These are phyloP conservation scores for Aspergillus sp. DNA, from an alignment of 2,329 filamentous ascomycete species.

Conservation along the genomic window DNA sequence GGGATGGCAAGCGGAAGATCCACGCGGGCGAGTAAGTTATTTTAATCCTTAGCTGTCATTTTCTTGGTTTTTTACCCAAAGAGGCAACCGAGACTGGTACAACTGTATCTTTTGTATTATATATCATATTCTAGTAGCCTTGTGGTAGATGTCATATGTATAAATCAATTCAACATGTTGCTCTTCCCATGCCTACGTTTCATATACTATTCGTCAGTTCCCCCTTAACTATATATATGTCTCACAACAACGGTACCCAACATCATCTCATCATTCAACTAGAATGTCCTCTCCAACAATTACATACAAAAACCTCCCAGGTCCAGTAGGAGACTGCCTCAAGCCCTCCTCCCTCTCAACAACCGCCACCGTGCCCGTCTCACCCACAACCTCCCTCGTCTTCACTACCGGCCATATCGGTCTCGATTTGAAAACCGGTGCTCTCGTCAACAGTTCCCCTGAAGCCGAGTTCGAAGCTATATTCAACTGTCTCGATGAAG, in stretches of 20 bases:
- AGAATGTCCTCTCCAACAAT: conserved; percentile 1
- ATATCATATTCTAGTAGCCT: too few relatives aligned
- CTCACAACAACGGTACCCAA: neutral
- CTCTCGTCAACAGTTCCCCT: too few relatives aligned
- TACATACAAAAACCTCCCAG: conserved; percentile 15
- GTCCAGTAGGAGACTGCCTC: conserved; percentile 15
- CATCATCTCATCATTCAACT: too few relatives aligned
- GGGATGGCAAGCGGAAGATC: neutral
- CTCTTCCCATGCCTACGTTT: too few relatives aligned
- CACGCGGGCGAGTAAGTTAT: neutral
- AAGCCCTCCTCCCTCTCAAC: conserved; percentile 12
- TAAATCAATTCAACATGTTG: too few relatives aligned
- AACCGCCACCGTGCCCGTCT: conserved; percentile 12
- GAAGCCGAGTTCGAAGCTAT: conserved; percentile 16
- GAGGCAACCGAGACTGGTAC: neutral
- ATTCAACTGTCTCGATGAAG: conserved; percentile 18
- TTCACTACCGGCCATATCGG: conserved; percentile 9
- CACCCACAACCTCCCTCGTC: neutral
- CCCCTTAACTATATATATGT: neutral
- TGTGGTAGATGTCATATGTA: too few relatives aligned
- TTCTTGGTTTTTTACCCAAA: neutral
- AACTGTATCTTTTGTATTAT: too few relatives aligned
- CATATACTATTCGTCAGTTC: too few relatives aligned
- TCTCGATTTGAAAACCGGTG: neutral
- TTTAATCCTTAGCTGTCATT: too few relatives aligned